These are phyloP conservation scores for Candida labiduridarum DNA, from an alignment of 1,139 yeast genomes.

Conservation along the genomic window DNA sequence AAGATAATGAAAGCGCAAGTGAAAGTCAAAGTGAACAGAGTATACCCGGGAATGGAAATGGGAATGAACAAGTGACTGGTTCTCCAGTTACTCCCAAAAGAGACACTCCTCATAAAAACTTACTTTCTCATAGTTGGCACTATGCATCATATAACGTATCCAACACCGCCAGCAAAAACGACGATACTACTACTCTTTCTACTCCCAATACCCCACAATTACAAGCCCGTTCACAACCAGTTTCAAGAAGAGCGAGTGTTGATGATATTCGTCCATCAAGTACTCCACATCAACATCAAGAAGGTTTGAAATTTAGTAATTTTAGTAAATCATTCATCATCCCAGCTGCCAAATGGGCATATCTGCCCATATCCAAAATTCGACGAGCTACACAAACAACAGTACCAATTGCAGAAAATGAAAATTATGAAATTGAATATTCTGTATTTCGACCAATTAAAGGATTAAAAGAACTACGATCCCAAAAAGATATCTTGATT, in stretches of 20 bases:
- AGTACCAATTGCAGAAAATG: slow-evolving; percentile 5
- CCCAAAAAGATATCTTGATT: slow-evolving; percentile 19
- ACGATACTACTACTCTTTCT: slow-evolving; percentile 5
- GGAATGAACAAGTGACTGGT: background rate
- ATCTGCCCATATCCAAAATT: slow-evolving; percentile 20
- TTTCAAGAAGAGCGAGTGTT: slow-evolving; percentile 15
- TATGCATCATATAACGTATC: slow-evolving; percentile 1
- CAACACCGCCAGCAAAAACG: background rate
- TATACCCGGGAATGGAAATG: too few species aligned
- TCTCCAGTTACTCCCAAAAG: background rate
- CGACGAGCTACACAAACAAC: slow-evolving; percentile 6
- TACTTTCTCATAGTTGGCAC: slow-evolving; percentile 11
- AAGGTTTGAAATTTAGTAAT: slow-evolving; percentile 15
- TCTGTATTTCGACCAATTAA: slow-evolving; percentile 26
- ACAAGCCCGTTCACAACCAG: slow-evolving; percentile 14
- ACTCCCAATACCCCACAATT: slow-evolving; percentile 11
- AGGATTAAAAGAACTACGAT: slow-evolving; percentile 19
- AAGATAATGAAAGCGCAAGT: background rate
- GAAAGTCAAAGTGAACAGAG: background rate
- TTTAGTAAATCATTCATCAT: slow-evolving; percentile 28
- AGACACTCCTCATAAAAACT: background rate
- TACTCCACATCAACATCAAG: background rate
- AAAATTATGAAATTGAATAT: slow-evolving; percentile 28
- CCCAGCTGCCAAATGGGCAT: slow-evolving; percentile 34
- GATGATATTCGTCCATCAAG: slow-evolving; percentile 12